These are phyloP conservation scores for Heimioporus sp. DNA, from an alignment of 768 basidiomycete species.

Conservation along the genomic window DNA sequence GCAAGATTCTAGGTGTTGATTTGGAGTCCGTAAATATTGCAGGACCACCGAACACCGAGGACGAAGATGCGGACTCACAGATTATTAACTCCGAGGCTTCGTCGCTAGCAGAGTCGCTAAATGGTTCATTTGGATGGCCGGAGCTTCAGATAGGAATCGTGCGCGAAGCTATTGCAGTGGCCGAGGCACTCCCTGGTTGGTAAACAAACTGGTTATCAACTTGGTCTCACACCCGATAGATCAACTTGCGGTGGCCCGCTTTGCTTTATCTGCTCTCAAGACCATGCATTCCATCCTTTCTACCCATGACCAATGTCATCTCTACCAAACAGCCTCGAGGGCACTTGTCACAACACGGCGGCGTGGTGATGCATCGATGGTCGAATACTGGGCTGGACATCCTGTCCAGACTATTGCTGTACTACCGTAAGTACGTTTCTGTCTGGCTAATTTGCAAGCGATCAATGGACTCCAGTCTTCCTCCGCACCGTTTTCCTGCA, in stretches of 20 bases:
- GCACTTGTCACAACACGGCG: slow-evolving; percentile 74
- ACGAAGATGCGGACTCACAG: slow-evolving; percentile 13
- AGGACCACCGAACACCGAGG: slow-evolving; percentile 23
- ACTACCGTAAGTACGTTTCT: slow-evolving; percentile 54
- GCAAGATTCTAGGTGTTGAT: slow-evolving; percentile 79
- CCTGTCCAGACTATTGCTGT: slow-evolving; percentile 80
- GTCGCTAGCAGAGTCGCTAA: slow-evolving; percentile 33
- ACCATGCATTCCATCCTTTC: slow-evolving; percentile 66
- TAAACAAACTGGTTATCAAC: slow-evolving; percentile 6
- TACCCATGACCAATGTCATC: slow-evolving; percentile 74
- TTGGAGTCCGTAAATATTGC: slow-evolving; percentile 66
- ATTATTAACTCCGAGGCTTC: slow-evolving; percentile 36
- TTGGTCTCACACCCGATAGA: slow-evolving; percentile 45
- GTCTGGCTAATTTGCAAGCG: not conserved
- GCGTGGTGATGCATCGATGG: slow-evolving; percentile 64
- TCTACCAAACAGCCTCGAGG: slow-evolving; percentile 69
- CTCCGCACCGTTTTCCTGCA: slow-evolving; percentile 65
- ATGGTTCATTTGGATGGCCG: slow-evolving; percentile 83
- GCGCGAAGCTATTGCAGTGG: slow-evolving; percentile 87
- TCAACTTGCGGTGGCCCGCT: slow-evolving; percentile 79
- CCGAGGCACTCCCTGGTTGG: slow-evolving; percentile 87
- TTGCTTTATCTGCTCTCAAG: slow-evolving; percentile 85
- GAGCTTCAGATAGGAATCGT: slow-evolving; percentile 93
- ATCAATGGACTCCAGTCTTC: slow-evolving; percentile 47
- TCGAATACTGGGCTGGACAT: slow-evolving; percentile 87